Evolutionary conservation across 78 protist genomes (phyloP).

Genomic region (Chrysochromulina tobinii): DNA sequence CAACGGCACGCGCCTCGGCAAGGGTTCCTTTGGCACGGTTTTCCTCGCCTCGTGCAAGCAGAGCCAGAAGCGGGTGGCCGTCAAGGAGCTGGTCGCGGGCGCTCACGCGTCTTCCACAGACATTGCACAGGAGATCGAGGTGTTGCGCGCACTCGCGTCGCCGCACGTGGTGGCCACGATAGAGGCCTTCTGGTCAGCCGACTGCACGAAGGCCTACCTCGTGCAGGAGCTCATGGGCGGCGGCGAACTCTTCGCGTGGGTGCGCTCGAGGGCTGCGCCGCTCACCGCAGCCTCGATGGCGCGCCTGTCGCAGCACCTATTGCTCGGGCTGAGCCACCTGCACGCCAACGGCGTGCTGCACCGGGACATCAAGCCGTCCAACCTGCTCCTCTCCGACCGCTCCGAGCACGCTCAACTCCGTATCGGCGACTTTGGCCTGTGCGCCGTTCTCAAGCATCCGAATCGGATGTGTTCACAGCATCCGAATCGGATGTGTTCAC

Average conservation of each 20-base stretch:
- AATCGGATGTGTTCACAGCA: background rate
- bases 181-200: background rate
- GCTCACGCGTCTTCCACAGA: background rate
- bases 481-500: no score
- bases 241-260: slow-evolving; percentile 34
- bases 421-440: slow-evolving; percentile 52
- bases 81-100: background rate
- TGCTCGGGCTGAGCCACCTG: slow-evolving; percentile 31
- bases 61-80: slow-evolving; percentile 3
- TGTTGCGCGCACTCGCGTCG: background rate
- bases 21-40: slow-evolving; percentile 31
- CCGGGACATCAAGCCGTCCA: slow-evolving; percentile 61
- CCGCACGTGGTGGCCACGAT: background rate
- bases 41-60: background rate
- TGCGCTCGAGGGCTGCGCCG: background rate
- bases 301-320: background rate
- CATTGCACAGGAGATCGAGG: background rate
- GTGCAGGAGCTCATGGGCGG: slow-evolving; percentile 38
- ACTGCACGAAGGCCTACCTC: background rate
- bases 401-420: background rate
- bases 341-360: slow-evolving; percentile 42
- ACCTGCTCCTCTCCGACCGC: slow-evolving; percentile 13
- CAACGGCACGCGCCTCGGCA: background rate
- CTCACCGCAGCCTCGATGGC: background rate
- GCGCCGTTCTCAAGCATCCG: background rate